Conservation (phyloP, 2,329 filamentous ascomycete species). For the Colletotrichum sp. region DNA sequence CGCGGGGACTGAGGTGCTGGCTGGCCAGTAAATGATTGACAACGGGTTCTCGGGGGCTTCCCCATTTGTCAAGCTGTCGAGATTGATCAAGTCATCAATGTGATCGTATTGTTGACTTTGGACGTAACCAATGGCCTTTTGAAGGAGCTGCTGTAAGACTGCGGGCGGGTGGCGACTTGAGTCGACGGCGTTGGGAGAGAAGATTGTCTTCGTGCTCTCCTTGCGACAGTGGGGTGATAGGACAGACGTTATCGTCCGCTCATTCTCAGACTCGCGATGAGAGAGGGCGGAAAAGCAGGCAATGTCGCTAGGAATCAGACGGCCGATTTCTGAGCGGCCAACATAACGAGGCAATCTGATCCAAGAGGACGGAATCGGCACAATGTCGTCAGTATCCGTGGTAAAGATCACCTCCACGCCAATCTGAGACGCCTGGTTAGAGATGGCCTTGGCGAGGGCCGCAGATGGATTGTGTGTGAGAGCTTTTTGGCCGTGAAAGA, state of each 20-base stretch:
- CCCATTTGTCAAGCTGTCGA: background rate
- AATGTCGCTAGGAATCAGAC: background rate
- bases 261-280: background rate
- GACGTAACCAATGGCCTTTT: background rate
- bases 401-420: background rate
- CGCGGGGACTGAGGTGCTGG: background rate
- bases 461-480: background rate
- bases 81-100: background rate
- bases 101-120: background rate
- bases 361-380: background rate
- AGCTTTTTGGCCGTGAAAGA: background rate
- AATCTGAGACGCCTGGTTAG: background rate
- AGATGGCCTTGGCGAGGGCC: background rate
- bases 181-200: background rate
- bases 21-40: background rate
- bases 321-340: background rate
- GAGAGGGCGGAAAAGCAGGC: background rate
- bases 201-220: background rate
- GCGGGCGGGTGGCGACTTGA: background rate
- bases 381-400: background rate
- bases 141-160: background rate
- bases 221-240: background rate
- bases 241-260: background rate
- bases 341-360: background rate
- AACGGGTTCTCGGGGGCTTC: background rate